phyloP scores from a whole-genome alignment of 441 rosid species.

The Syzygium syzygioides region DNA sequence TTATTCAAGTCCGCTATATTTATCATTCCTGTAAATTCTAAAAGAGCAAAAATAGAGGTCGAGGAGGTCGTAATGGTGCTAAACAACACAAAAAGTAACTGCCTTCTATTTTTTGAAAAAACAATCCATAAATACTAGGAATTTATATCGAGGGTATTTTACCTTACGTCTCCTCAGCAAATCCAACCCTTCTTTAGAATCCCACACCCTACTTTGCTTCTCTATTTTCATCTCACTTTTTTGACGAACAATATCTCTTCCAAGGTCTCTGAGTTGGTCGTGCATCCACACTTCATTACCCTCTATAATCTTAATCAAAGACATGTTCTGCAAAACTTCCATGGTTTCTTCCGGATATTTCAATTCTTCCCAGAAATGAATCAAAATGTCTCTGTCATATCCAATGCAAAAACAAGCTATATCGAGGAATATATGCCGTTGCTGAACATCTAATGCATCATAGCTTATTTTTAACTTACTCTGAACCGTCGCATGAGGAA shows the following conservation, averaged over 20 bases:
- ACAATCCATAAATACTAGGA: background rate
- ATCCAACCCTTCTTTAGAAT: accelerated
- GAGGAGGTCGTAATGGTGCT: accelerated
- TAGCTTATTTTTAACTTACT: background rate
- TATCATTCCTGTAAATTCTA: background rate
- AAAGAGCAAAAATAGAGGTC: accelerated
- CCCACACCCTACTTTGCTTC: background rate
- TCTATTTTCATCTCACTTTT: too few relatives aligned
- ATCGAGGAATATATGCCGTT: background rate
- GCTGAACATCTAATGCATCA: accelerated
- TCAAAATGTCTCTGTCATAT: too few relatives aligned
- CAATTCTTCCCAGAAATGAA: too few relatives aligned
- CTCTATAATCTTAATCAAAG: too few relatives aligned
- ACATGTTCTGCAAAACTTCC: too few relatives aligned
- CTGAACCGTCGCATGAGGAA: accelerated
- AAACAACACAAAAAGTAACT: background rate
- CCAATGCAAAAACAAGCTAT: background rate
- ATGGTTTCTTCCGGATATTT: accelerated
- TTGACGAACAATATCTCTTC: too few relatives aligned
- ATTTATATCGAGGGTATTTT: background rate
- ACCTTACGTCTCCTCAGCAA: background rate
- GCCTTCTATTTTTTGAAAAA: background rate
- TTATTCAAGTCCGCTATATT: background rate
- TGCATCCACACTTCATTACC: too few relatives aligned
- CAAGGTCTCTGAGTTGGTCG: too few relatives aligned